These are phyloP conservation scores for Entomortierella parvispora DNA, from an alignment of 192 early-diverging fungal genomes.

Conservation along the genomic window DNA sequence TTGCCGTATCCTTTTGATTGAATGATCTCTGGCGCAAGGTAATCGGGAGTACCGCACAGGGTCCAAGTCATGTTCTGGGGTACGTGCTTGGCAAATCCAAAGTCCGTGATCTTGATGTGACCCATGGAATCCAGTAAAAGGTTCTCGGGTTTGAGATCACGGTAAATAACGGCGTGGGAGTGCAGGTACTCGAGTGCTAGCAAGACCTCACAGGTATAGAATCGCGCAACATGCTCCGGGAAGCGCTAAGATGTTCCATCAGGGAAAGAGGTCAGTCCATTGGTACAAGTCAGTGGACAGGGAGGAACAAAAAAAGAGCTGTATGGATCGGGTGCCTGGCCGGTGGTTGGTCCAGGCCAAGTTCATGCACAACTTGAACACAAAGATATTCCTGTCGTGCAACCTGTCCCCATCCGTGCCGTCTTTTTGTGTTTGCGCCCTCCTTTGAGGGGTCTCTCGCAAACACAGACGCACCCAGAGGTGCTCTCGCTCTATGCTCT, in stretches of 20 bases:
- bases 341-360: no score
- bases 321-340: no score
- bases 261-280: no score
- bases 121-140: constrained; percentile 76
- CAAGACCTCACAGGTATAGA: constrained; percentile 77
- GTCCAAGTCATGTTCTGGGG: constrained; percentile 83
- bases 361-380: no score
- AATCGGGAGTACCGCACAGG: constrained; percentile 82
- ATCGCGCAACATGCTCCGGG: constrained; percentile 71
- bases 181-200: constrained; percentile 80
- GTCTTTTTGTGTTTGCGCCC: no score
- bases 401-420: no score
- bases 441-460: no score
- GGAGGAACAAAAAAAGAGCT: no score
- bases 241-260: constrained; percentile 55
- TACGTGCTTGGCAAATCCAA: constrained; percentile 84
- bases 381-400: no score
- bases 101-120: constrained; percentile 85
- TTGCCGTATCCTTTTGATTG: constrained; percentile 87
- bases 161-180: constrained; percentile 74
- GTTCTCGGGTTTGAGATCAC: constrained; percentile 84
- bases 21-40: constrained; percentile 83
- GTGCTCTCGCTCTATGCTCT: not conserved
- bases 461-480: no score
- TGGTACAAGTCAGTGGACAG: no score